Conservation (phyloP, 345 rosid genomes). For the Pugionium dolabratum region DNA sequence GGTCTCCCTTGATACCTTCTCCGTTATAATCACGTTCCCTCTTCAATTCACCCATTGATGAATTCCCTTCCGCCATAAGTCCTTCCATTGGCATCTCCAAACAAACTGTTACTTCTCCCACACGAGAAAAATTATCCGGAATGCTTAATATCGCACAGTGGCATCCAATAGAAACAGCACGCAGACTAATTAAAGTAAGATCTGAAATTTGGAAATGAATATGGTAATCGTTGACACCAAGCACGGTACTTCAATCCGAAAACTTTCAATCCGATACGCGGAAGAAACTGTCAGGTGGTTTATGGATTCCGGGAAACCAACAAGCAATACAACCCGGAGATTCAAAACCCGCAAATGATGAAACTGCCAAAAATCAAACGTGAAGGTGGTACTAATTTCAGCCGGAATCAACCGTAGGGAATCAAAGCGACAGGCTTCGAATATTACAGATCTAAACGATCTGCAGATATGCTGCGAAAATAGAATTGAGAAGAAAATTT, state of each 20-base stretch:
- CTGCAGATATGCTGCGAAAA: not conserved
- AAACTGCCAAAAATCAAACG: too few relatives aligned
- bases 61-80: conserved; percentile 31
- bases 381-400: too few relatives aligned
- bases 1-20: conserved; percentile 38
- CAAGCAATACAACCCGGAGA: too few relatives aligned
- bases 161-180: conserved; percentile 37
- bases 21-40: conserved; percentile 43
- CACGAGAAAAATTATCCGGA: conserved; percentile 19
- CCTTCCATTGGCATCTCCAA: conserved; percentile 41
- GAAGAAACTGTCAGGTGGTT: too few relatives aligned
- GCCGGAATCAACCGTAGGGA: too few relatives aligned
- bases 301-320: too few relatives aligned
- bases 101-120: conserved; percentile 64
- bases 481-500: not conserved
- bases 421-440: conserved; percentile 21
- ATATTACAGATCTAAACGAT: conserved; percentile 47
- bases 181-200: conserved; percentile 29
- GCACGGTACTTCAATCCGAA: too few relatives aligned
- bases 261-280: too few relatives aligned
- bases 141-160: conserved; percentile 9
- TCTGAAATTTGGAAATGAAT: not conserved
- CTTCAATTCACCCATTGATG: conserved; percentile 49
- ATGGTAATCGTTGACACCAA: too few relatives aligned
- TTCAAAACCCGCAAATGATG: too few relatives aligned